Evolutionary conservation across 495 filamentous ascomycete species (phyloP).

Genomic region (Bathelium albidoporum): DNA sequence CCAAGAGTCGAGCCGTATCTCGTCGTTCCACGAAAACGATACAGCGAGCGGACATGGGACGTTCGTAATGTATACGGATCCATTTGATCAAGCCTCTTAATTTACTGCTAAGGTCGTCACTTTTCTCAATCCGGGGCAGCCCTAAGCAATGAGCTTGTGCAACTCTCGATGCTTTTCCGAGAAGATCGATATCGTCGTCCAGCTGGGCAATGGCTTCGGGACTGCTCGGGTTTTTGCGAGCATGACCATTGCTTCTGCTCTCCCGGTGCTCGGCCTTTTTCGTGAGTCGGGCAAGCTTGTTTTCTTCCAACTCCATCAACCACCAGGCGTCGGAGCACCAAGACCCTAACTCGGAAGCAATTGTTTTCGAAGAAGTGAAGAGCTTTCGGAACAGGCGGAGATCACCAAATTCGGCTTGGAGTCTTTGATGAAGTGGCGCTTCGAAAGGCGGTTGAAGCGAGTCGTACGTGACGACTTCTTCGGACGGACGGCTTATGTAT

Average conservation of each 20-base stretch:
- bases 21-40: constrained; percentile 80
- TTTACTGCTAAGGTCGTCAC: constrained; percentile 56
- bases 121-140: constrained; percentile 25
- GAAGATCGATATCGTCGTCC: constrained; percentile 40
- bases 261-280: background rate
- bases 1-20: constrained; percentile 64
- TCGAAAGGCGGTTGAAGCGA: constrained; percentile 41
- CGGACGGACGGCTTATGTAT: constrained; percentile 49
- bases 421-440: constrained; percentile 50
- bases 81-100: constrained; percentile 51
- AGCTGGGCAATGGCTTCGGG: constrained; percentile 31
- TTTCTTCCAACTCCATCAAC: constrained; percentile 57
- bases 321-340: constrained; percentile 87
- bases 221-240: background rate
- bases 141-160: constrained; percentile 42
- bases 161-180: constrained; percentile 51
- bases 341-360: constrained; percentile 59
- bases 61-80: constrained; percentile 48
- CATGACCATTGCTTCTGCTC: background rate
- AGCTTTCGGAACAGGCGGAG: constrained; percentile 47
- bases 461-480: constrained; percentile 50
- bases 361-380: constrained; percentile 47
- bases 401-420: constrained; percentile 48
- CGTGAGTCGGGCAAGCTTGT: constrained; percentile 14
- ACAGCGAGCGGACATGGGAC: constrained; percentile 52